Percentiles rank a stretch among this genome's conserved stretches.
These are phyloP conservation scores for Boletus semigastroideus DNA, from an alignment of 1,284 basidiomycete genomes.

Conservation along the genomic window DNA sequence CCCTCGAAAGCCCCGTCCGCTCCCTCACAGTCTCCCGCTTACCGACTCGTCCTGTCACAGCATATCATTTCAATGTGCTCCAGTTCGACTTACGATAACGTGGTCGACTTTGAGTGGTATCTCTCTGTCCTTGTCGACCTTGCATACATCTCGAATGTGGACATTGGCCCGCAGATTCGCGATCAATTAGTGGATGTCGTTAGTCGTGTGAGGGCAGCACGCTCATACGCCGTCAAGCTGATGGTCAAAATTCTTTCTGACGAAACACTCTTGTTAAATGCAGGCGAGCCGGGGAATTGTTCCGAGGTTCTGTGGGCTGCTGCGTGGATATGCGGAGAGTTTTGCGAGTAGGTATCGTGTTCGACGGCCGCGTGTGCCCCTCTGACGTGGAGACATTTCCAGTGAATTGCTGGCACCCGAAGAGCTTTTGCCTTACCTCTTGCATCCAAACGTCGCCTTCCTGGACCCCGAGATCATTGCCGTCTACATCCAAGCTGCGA, in stretches of 20 bases:
- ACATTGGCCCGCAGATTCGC: constrained; percentile 73
- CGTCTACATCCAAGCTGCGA: constrained; percentile 79
- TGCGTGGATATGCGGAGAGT: constrained; percentile 95
- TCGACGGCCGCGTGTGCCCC: neutral
- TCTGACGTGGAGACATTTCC: constrained; percentile 8
- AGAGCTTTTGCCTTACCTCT: constrained; percentile 66
- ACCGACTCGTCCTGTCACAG: constrained; percentile 80
- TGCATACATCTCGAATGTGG: constrained; percentile 78
- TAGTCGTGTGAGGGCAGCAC: constrained; percentile 75
- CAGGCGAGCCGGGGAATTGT: constrained; percentile 62
- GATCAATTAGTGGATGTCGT: constrained; percentile 88
- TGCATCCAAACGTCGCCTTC: constrained; percentile 55
- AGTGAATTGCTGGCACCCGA: constrained; percentile 73
- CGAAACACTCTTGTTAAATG: constrained; percentile 65
- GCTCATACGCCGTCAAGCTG: constrained; percentile 78
- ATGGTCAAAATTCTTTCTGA: constrained; percentile 82
- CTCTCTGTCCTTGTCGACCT: constrained; percentile 91
- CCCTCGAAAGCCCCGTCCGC: constrained; percentile 43
- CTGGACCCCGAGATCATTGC: constrained; percentile 64
- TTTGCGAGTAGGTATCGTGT: constrained; percentile 60
- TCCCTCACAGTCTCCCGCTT: constrained; percentile 70
- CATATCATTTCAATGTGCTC: constrained; percentile 84
- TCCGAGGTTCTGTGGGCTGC: constrained; percentile 88
- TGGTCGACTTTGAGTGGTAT: constrained; percentile 96
- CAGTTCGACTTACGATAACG: constrained; percentile 80